Evolutionary conservation across 768 basidiomycete genomes (phyloP), one percentile per base, ranked within the genome.

Genomic region (Rhodosporidiobolus sp.): DNA sequence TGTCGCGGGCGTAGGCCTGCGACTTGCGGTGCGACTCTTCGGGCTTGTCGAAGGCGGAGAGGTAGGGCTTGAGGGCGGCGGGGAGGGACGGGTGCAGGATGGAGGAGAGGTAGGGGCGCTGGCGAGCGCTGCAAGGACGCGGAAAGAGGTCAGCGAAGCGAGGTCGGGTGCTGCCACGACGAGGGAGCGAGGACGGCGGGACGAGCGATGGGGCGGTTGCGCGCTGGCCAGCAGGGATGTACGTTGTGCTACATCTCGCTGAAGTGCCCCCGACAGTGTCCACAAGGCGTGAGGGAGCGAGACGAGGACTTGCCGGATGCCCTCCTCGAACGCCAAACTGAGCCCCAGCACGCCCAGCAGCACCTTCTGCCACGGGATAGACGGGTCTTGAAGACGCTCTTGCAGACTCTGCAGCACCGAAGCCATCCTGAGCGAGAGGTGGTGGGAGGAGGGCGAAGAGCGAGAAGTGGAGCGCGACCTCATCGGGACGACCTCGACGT

Each of bases 1-100:
- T 96, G 85, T 93, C 91, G 62, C 86, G 87, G 28, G 93, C 92
- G 82, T 99, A 99, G 53, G 85, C 83, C 80, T 99, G 95, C 0
- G 92, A 94, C 78, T 96, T 96, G 72, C 87, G 84, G 81, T 94
- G 95, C 22, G 87, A 88, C 1, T 60, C 50, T 14, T 73, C 38
- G 38, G 38, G 49, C 86, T 17, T 82, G 79, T 24, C 85, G 84
- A 77, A 94, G 88, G 79, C 92, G 88, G 3, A 81, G 81, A 7
- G 86, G 87, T 6, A 96, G 86, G 6, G 86, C 87, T 4, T 85
- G 79, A 1, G 92, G 2, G 72, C 65, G 17, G 92, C 0, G 90
- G 93, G 49, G 85, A 83, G 0, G 84, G 85, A 78, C 88, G 92
- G 14, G 87, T 88, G 80, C 9, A 65, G 63, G 16, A 64, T 26